These are phyloP conservation scores for Acer saccharum DNA, from an alignment of 345 rosid species.

Conservation along the genomic window DNA sequence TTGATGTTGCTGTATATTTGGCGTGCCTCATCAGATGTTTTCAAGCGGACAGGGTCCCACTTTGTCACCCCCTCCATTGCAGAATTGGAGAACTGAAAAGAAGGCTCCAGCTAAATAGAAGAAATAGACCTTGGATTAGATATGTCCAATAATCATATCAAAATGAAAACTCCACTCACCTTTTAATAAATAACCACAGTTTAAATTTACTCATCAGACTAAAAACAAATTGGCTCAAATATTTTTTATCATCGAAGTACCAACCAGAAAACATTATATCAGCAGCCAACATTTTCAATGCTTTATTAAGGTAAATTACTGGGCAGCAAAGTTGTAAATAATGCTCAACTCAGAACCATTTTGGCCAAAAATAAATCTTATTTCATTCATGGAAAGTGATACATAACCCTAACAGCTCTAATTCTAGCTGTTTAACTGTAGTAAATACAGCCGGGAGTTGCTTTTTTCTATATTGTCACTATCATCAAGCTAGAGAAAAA, in stretches of 20 bases:
- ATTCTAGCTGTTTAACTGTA: not conserved
- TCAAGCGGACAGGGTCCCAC: conserved; percentile 71
- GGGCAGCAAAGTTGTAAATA: not conserved
- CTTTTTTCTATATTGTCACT: not conserved
- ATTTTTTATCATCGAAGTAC: not conserved
- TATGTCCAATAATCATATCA: not conserved
- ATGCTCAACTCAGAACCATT: not conserved
- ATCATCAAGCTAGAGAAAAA: not conserved
- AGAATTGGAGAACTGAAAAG: conserved; percentile 53
- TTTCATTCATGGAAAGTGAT: not conserved
- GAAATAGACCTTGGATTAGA: conserved; percentile 18
- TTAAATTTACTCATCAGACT: not conserved
- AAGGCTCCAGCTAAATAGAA: conserved; percentile 53
- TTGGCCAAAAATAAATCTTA: not conserved
- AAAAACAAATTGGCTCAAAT: not conserved
- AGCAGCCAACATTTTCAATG: not conserved
- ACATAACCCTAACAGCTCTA: not conserved
- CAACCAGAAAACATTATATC: not conserved
- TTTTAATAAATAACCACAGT: not conserved
- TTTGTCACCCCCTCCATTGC: conserved; percentile 88
- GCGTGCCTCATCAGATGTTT: conserved; percentile 46
- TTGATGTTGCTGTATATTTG: conserved; percentile 46
- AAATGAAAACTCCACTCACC: not conserved
- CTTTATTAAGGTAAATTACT: not conserved
- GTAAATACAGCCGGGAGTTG: not conserved